Conservation (phyloP, 169 alveolate species). For the Plasmodium sp. region DNA sequence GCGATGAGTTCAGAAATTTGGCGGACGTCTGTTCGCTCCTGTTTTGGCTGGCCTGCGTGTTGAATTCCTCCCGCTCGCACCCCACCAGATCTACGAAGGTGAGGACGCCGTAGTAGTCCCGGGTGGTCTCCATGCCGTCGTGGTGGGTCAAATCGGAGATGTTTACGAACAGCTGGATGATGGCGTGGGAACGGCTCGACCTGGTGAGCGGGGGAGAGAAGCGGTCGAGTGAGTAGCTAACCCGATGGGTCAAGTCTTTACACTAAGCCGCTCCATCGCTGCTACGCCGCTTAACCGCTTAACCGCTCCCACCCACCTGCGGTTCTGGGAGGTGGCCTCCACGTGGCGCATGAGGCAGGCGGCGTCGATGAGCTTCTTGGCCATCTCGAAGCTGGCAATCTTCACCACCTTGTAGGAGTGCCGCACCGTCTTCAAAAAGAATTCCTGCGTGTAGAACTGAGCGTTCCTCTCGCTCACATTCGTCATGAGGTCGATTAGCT, state of each 20-base stretch:
- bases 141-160: conserved; percentile 3
- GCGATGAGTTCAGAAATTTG: conserved; percentile 47
- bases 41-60: neutral
- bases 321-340: conserved; percentile 64
- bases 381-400: conserved; percentile 24
- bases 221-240: neutral
- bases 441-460: conserved; percentile 39
- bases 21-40: conserved; percentile 31
- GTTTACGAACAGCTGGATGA: conserved; percentile 57
- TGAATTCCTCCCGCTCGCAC: conserved; percentile 60
- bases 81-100: conserved; percentile 63
- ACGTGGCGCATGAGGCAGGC: conserved; percentile 59
- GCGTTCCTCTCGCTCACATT: conserved; percentile 8
- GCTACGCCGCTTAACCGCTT: neutral
- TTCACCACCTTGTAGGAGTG: conserved; percentile 61
- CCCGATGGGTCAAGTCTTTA: neutral
- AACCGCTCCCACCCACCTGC: neutral
- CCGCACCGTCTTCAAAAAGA: conserved; percentile 26
- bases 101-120: conserved; percentile 55
- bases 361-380: conserved; percentile 43
- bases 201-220: neutral
- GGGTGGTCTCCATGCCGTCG: conserved; percentile 24
- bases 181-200: conserved; percentile 70
- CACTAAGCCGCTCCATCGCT: neutral
- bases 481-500: conserved; percentile 25